phyloP scores from a whole-genome alignment of 208 protist genomes.

The Crithidia bombi region DNA sequence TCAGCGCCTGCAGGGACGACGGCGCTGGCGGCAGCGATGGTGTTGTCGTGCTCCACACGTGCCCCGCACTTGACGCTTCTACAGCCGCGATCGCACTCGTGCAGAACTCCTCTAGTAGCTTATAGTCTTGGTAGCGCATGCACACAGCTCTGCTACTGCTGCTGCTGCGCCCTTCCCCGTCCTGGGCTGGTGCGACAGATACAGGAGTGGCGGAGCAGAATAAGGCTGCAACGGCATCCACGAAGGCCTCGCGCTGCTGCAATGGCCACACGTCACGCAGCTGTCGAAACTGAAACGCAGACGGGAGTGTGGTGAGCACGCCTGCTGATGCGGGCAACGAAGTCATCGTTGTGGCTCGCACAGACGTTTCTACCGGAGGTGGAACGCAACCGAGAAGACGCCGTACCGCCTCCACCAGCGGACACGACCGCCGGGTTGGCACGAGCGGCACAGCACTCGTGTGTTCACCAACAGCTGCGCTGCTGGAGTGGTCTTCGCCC shows the following conservation, averaged over 20 bases:
- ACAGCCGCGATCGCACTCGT: neutral
- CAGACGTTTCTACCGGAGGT: neutral
- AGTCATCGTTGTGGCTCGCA: neutral
- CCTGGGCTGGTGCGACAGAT: neutral
- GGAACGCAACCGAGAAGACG: neutral
- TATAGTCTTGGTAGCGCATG: slow-evolving; percentile 30
- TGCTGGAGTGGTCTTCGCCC: no score
- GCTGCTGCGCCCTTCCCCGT: neutral
- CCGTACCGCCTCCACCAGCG: neutral
- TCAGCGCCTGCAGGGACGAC: neutral
- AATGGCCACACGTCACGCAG: slow-evolving; percentile 16
- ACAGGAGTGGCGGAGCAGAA: neutral
- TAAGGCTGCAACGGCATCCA: neutral
- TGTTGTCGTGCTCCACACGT: neutral
- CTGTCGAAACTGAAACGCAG: slow-evolving; percentile 22
- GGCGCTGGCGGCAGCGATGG: neutral
- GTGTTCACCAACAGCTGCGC: no score
- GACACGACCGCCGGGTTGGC: slow-evolving; percentile 4
- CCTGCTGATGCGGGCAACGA: neutral
- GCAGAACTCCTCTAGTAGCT: slow-evolving; percentile 9
- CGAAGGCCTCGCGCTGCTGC: neutral
- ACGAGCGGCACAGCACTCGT: slow-evolving; percentile 19
- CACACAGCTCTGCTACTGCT: neutral
- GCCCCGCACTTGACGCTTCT: neutral
- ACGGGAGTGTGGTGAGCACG: slow-evolving; percentile 3